Base-by-base conservation (phyloP, 2,329 filamentous ascomycete species). In the Cadophora gregata region DNA sequence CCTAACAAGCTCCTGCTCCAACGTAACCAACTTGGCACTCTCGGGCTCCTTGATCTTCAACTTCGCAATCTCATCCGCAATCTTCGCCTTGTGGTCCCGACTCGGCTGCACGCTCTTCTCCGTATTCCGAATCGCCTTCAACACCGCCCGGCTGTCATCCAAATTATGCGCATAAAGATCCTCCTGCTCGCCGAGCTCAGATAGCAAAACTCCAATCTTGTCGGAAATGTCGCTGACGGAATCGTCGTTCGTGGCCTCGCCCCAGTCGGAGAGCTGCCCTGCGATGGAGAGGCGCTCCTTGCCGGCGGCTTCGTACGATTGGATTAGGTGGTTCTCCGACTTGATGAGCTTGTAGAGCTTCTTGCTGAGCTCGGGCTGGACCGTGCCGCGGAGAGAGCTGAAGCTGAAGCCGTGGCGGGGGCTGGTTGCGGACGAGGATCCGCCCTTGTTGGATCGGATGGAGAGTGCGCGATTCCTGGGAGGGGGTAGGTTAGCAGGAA, bases 1-100 rank as follows among this genome's bases (percentile, higher is more conserved):
- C 72, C 96, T 86, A 62, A 99, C 94, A 62, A 99, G 88, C 83
- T 98, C 96, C 82, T 99, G 96, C 83, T 99, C 96, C 63, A 98
- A 85, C 25, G 90, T 90, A 42, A 93, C 89, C 64, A 98, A 83
- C 77, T 88, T 92, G 33, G 92, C 85, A 76, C 90, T 96, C 77
- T 91, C 88, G 7, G 94, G 93, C 80, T 98, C 96, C 83, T 96
- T 97, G 79, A 90, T 86, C 84, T 97, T 97, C 73, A 97, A 82
- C 80, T 90, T 92, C 72, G 92, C 89, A 75, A 99, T 97, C 80
- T 99, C 95, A 77, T 98, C 95, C 66, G 90, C 85, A 70, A 98
- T 90, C 86, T 96, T 97, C 70, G 86, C 83, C 81, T 96, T 96
- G 75, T 91, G 86, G 73, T 97, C 94, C 67, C 96, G 87, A 75